Percentiles rank a stretch among this genome's conserved stretches.
Evolutionary conservation across 2,329 filamentous ascomycete species (phyloP).

Genomic region (Xylaria sp.): DNA sequence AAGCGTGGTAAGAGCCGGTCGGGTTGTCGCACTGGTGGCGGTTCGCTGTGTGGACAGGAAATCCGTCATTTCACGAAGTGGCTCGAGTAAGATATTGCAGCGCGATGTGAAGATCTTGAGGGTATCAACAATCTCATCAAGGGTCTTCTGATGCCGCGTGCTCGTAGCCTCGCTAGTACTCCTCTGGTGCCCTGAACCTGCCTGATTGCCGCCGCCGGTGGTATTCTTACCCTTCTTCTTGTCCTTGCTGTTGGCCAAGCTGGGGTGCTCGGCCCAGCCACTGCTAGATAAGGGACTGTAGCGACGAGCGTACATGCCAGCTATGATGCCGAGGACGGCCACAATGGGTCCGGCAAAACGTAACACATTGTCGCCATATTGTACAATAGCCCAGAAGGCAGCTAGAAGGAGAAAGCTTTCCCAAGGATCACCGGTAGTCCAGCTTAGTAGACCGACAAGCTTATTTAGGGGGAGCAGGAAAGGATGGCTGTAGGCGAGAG

Average conservation of each 20-base stretch:
- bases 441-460: conserved; percentile 85
- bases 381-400: conserved; percentile 83
- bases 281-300: conserved; percentile 92
- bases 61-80: conserved; percentile 87
- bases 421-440: conserved; percentile 94
- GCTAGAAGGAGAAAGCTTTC: conserved; percentile 93
- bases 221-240: conserved; percentile 50
- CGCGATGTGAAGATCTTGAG: conserved; percentile 89
- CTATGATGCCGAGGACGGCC: conserved; percentile 80
- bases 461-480: conserved; percentile 91
- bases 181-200: conserved; percentile 53
- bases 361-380: conserved; percentile 88
- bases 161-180: conserved; percentile 67
- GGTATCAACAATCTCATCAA: conserved; percentile 97
- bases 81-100: conserved; percentile 92
- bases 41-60: conserved; percentile 92
- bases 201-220: conserved; percentile 41
- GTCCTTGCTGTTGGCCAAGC: conserved; percentile 38
- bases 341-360: conserved; percentile 85
- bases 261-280: conserved; percentile 67
- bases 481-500: conserved; percentile 93
- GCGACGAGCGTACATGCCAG: conserved; percentile 90
- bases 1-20: conserved; percentile 87
- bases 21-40: conserved; percentile 88
- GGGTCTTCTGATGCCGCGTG: conserved; percentile 86